Base-by-base conservation (phyloP, 208 protist species). In the Leishmania guyanensis region DNA sequence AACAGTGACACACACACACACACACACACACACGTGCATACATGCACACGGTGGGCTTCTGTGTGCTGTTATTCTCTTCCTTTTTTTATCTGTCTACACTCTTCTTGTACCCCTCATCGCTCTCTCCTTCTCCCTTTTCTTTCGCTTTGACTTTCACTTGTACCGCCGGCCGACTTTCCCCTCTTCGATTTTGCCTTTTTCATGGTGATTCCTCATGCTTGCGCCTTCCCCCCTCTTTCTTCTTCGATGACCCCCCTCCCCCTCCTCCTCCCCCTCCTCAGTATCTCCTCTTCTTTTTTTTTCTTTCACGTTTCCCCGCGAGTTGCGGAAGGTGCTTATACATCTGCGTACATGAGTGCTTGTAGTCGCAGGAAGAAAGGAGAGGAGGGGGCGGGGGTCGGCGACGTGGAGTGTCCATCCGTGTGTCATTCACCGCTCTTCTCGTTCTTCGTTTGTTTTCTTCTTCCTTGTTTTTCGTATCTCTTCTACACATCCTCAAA, bases 11-110 rank as follows among this genome's bases (percentile, higher is more conserved):
- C 5, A 29, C 58, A 64, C 58, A 33, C 54, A 60, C 58, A 33
- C 26, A 64, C 16, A 29, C 26, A 64, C 5, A 62, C 0, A 60
- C 3, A 62, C 58, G 12, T 10, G 29, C 16, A 29, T 8, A 64
- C 5, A 64, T n/a, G 26, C 8, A 60, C 3, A 14, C 58, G 26
- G 58, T 14, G 26, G 22, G 58, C 46, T 81, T 56, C 73, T 36
- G 53, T 33, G 73, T 48, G 29, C 46, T 36, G 26, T 77, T 77
- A 64, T 79, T 79, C 43, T 79, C 29, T 81, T 68, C 29, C 8
- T 3, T 20, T 64, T 64, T 5, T 10, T 29, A 2, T 6, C 56
- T 29, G 22, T 12, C 14, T 48, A 39, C 16, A 65, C 16, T n/a
- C 56, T 62, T 62, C 22, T 17, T 62, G 22, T 33, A n/a, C 46